These are phyloP conservation scores for Jacaranda mimosifolia DNA, from an alignment of 257 asterid genomes.

Conservation along the genomic window DNA sequence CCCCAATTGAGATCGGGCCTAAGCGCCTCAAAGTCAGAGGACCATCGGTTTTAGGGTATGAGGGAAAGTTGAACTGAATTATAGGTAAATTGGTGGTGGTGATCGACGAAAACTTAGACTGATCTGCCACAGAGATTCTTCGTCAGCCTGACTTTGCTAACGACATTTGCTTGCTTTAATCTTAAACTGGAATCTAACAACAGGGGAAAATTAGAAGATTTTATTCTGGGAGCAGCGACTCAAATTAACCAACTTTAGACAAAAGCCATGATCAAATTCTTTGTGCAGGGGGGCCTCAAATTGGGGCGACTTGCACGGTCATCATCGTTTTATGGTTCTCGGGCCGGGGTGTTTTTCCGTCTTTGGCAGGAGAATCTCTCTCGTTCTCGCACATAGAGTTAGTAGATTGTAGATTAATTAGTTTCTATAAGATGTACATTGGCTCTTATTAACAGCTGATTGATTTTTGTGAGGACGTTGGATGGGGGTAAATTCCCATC, in stretches of 20 bases:
- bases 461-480: constrained; percentile 53
- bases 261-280: constrained; percentile 51
- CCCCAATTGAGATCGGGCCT: constrained; percentile 56
- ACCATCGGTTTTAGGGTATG: constrained; percentile 65
- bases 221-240: constrained; percentile 55
- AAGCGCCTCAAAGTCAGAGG: constrained; percentile 84
- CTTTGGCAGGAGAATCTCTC: constrained; percentile 71
- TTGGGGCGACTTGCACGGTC: constrained; percentile 65
- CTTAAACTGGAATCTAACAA: constrained; percentile 66
- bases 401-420: constrained; percentile 49
- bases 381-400: constrained; percentile 36
- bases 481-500: constrained; percentile 38
- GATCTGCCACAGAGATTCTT: constrained; percentile 39
- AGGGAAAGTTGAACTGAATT: constrained; percentile 46
- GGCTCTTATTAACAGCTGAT: constrained; percentile 43
- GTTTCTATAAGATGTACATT: constrained; percentile 57
- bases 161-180: constrained; percentile 39
- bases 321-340: constrained; percentile 58
- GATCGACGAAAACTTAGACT: constrained; percentile 7
- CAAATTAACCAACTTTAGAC: constrained; percentile 61
- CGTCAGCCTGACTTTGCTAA: constrained; percentile 61
- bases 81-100: constrained; percentile 18
- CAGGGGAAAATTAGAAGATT: constrained; percentile 52
- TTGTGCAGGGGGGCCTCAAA: constrained; percentile 74
- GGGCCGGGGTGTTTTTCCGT: constrained; percentile 59